phyloP scores from a whole-genome alignment of 1,284 basidiomycete species.

The Wolfiporia cocos region DNA sequence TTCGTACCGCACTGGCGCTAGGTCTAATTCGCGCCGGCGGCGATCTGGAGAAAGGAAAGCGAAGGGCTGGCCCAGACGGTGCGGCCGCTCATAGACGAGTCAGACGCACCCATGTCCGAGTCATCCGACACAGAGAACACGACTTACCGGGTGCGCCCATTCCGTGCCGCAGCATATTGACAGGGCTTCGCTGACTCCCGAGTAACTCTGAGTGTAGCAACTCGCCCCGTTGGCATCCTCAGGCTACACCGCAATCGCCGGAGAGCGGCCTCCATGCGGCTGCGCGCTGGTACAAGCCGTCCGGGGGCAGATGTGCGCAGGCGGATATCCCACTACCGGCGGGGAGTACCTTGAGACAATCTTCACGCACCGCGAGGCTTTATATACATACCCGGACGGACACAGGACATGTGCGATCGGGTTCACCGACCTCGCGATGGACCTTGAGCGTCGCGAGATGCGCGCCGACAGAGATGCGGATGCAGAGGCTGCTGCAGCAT shows the following conservation, averaged over 20 bases:
- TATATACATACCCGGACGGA: slow-evolving; percentile 49
- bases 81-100: slow-evolving; percentile 9
- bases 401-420: slow-evolving; percentile 56
- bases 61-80: slow-evolving; percentile 15
- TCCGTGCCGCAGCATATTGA: not conserved
- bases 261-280: slow-evolving; percentile 26
- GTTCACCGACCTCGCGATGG: slow-evolving; percentile 55
- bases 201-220: slow-evolving; percentile 3
- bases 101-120: slow-evolving; percentile 23
- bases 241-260: slow-evolving; percentile 19
- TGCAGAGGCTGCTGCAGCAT: slow-evolving; percentile 50
- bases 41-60: slow-evolving; percentile 22
- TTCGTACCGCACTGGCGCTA: not conserved
- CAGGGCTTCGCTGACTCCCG: slow-evolving; percentile 3
- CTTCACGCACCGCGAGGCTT: slow-evolving; percentile 66
- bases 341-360: slow-evolving; percentile 71
- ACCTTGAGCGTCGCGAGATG: slow-evolving; percentile 53
- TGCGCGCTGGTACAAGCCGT: slow-evolving; percentile 56
- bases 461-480: slow-evolving; percentile 62
- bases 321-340: slow-evolving; percentile 49
- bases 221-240: slow-evolving; percentile 16
- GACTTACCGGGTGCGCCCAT: slow-evolving; percentile 20
- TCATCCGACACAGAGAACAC: slow-evolving; percentile 24
- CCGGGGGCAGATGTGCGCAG: slow-evolving; percentile 41
- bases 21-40: slow-evolving; percentile 5